Evolutionary conservation across 2,329 filamentous ascomycete species (phyloP).

Genomic region (Immersiporthe knoxdaviesiana): DNA sequence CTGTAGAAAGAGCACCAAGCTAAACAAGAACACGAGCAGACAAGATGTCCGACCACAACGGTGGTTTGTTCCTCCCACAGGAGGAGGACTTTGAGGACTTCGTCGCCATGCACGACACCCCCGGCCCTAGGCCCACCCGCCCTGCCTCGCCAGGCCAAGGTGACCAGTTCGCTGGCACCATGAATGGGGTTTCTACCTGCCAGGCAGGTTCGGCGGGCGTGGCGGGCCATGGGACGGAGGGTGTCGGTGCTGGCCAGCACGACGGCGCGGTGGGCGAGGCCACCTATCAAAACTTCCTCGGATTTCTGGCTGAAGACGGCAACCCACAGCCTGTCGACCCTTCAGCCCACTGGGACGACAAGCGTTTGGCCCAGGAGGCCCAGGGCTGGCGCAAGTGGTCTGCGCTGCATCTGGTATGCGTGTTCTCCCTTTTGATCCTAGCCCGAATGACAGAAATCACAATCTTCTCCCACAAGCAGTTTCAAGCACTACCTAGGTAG

Average conservation of each 20-base stretch:
- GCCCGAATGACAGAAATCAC: background rate
- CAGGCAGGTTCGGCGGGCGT: background rate
- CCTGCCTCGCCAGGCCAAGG: background rate
- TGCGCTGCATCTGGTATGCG: background rate
- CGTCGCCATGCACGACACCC: background rate
- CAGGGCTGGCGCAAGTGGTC: conserved; percentile 3
- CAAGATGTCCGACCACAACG: background rate
- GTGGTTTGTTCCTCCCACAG: background rate
- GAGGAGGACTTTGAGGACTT: background rate
- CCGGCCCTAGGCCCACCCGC: background rate
- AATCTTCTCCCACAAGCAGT: background rate
- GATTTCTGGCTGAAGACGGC: background rate
- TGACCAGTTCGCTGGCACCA: background rate
- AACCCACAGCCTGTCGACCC: background rate
- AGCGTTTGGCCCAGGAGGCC: background rate
- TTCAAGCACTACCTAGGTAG: too few relatives aligned
- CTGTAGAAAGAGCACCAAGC: background rate
- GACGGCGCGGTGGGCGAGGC: background rate
- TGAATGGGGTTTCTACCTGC: background rate
- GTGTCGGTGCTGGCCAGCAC: background rate
- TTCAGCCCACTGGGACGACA: background rate
- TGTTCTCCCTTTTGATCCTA: background rate
- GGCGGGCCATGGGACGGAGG: background rate
- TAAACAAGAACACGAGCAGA: background rate
- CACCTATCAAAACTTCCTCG: background rate